These are phyloP conservation scores for Picochlorum costavermella DNA, from an alignment of 139 green algal genomes.

Conservation along the genomic window DNA sequence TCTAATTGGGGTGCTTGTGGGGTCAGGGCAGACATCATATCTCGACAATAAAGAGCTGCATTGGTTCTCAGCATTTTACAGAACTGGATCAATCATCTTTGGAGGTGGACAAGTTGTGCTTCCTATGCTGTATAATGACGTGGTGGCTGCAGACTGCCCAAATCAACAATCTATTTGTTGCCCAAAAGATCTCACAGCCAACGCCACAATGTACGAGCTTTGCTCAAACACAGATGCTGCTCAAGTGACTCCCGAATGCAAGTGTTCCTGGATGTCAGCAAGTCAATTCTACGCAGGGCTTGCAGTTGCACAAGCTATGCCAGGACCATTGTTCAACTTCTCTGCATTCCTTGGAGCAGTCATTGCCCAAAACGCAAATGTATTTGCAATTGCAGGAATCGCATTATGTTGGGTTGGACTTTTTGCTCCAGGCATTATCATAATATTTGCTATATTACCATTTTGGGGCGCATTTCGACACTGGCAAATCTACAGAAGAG, in stretches of 20 bases:
- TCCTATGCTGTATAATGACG: slow-evolving; percentile 72
- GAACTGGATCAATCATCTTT: slow-evolving; percentile 85
- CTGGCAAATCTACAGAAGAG: slow-evolving; percentile 45
- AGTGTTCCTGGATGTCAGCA: slow-evolving; percentile 64
- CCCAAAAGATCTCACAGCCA: slow-evolving; percentile 7
- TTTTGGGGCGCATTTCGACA: slow-evolving; percentile 76
- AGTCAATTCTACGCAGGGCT: slow-evolving; percentile 79
- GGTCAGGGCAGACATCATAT: slow-evolving; percentile 29
- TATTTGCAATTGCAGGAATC: slow-evolving; percentile 50
- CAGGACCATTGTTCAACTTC: slow-evolving; percentile 95
- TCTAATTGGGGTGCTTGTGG: slow-evolving; percentile 35
- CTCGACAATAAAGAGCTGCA: slow-evolving; percentile 42
- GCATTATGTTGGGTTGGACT: slow-evolving; percentile 76
- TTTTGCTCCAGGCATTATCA: slow-evolving; percentile 79
- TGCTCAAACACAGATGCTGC: not conserved
- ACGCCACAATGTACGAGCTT: not conserved
- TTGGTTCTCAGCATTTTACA: slow-evolving; percentile 84
- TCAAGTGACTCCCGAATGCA: not conserved
- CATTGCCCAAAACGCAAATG: slow-evolving; percentile 52
- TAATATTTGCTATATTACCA: slow-evolving; percentile 88
- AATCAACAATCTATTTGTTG: slow-evolving; percentile 4
- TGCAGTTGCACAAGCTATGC: slow-evolving; percentile 54
- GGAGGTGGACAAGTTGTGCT: slow-evolving; percentile 89
- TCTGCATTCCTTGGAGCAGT: slow-evolving; percentile 86
- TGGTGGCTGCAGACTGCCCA: slow-evolving; percentile 44